A percentile compares a stretch with the other conserved stretches of the same genome.
Evolutionary conservation across 495 filamentous ascomycete genomes (phyloP).

Genomic region (Trypethelium eluteriae): DNA sequence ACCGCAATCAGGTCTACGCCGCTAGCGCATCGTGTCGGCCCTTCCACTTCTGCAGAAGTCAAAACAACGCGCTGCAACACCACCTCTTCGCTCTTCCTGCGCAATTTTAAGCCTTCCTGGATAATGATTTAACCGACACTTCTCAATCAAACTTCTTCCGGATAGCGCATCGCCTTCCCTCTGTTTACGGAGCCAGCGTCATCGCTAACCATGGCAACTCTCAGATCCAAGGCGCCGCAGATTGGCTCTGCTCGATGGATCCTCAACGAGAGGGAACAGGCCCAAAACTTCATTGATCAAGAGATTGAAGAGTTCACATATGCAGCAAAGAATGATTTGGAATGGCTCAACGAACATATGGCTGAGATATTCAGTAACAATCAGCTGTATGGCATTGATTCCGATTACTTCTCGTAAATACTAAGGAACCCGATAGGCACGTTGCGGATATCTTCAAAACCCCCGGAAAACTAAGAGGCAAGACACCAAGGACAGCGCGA

Average conservation of each 20-base stretch:
- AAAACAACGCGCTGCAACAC: background rate
- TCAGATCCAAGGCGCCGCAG: conserved; percentile 35
- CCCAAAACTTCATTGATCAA: conserved; percentile 53
- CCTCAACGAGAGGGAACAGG: conserved; percentile 55
- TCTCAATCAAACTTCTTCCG: background rate
- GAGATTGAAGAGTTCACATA: conserved; percentile 87
- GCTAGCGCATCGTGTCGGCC: background rate
- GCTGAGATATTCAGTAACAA: conserved; percentile 63
- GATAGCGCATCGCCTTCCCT: background rate
- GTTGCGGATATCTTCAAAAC: conserved; percentile 93
- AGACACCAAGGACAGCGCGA: conserved; percentile 76
- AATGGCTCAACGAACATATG: conserved; percentile 29
- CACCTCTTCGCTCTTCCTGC: background rate
- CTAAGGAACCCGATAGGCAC: conserved; percentile 46
- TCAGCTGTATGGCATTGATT: conserved; percentile 54
- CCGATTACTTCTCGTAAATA: background rate
- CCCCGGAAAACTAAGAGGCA: conserved; percentile 85
- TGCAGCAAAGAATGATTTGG: conserved; percentile 80
- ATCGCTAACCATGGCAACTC: conserved; percentile 26
- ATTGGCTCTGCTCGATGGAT: conserved; percentile 65
- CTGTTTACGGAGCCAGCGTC: background rate
- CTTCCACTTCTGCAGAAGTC: conserved; percentile 10
- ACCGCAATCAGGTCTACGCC: background rate
- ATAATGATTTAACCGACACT: background rate
- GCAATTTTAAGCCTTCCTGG: background rate